A percentile compares a stretch with the other conserved stretches of the same genome.
These are phyloP conservation scores for Ensete glaucum DNA, from an alignment of 176 grass and related monocot genomes.

Conservation along the genomic window DNA sequence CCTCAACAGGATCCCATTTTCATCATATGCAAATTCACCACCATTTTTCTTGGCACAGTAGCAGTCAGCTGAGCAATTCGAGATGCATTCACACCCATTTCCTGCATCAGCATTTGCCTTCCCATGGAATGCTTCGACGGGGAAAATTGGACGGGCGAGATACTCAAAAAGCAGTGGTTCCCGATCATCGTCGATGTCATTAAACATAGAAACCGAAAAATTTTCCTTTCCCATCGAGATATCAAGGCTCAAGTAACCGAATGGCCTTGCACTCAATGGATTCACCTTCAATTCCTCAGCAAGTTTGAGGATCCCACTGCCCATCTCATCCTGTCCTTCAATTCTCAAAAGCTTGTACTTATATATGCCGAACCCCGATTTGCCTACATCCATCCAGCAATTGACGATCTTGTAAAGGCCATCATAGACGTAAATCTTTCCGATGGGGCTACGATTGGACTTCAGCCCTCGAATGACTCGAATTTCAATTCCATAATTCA, in stretches of 20 bases:
- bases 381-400: constrained; percentile 75
- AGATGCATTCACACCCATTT: constrained; percentile 56
- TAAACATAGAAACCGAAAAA: constrained; percentile 58
- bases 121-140: constrained; percentile 53
- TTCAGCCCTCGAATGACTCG: constrained; percentile 75
- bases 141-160: constrained; percentile 62
- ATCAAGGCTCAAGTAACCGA: constrained; percentile 78
- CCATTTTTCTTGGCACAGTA: constrained; percentile 71
- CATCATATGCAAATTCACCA: constrained; percentile 82
- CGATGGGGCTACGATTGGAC: constrained; percentile 29
- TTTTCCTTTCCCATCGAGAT: constrained; percentile 75
- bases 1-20: constrained; percentile 43
- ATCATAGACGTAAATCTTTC: constrained; percentile 91
- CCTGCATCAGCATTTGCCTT: constrained; percentile 51
- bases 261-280: constrained; percentile 42
- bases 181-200: constrained; percentile 82
- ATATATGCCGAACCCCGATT: constrained; percentile 77
- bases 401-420: constrained; percentile 89
- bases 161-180: constrained; percentile 83
- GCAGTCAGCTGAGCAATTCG: constrained; percentile 68
- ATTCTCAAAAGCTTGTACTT: constrained; percentile 90
- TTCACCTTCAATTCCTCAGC: constrained; percentile 71
- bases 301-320: constrained; percentile 50
- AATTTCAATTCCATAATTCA: constrained; percentile 91
- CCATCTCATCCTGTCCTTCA: constrained; percentile 91